These are phyloP conservation scores for Solanum bukasovii DNA, from an alignment of 257 asterid species.

Conservation along the genomic window DNA sequence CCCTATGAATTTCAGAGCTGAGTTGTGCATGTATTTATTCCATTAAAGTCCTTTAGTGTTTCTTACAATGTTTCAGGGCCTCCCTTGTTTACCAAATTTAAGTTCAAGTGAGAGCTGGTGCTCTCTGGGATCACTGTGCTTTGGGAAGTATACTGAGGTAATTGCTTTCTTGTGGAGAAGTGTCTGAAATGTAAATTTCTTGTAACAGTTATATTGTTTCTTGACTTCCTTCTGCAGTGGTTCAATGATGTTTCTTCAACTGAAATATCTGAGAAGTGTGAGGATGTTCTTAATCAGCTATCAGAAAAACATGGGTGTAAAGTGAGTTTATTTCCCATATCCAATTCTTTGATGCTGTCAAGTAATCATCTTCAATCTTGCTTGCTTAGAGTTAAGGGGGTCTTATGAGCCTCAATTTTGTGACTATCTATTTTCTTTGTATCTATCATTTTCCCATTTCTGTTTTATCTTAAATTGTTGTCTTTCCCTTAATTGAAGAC, in stretches of 20 bases:
- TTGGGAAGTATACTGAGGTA: slow-evolving; percentile 95
- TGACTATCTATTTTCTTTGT: background rate
- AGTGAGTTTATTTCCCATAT: slow-evolving; percentile 25
- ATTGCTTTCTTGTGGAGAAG: slow-evolving; percentile 7
- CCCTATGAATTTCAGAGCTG: background rate
- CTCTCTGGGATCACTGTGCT: slow-evolving; percentile 42
- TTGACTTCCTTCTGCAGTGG: slow-evolving; percentile 32
- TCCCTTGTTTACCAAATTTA: slow-evolving; percentile 71
- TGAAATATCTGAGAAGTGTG: slow-evolving; percentile 76
- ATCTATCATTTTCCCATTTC: background rate
- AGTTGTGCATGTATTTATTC: background rate
- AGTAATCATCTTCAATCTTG: background rate
- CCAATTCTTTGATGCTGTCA: background rate
- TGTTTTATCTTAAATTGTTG: background rate
- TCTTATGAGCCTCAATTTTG: background rate
- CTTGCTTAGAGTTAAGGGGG: background rate
- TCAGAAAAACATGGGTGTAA: slow-evolving; percentile 72
- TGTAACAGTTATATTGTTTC: background rate
- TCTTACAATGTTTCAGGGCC: slow-evolving; percentile 35
- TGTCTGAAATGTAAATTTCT: background rate
- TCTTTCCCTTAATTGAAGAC: slow-evolving; percentile 29
- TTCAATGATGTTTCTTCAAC: slow-evolving; percentile 87
- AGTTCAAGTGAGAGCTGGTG: slow-evolving; percentile 37
- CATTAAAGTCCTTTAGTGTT: background rate
- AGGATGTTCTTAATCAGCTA: slow-evolving; percentile 60